Evolutionary conservation across 1,139 yeast species (phyloP), one percentile per base, ranked within the genome.

Genomic region (Lodderomyces oxycetoniae): DNA sequence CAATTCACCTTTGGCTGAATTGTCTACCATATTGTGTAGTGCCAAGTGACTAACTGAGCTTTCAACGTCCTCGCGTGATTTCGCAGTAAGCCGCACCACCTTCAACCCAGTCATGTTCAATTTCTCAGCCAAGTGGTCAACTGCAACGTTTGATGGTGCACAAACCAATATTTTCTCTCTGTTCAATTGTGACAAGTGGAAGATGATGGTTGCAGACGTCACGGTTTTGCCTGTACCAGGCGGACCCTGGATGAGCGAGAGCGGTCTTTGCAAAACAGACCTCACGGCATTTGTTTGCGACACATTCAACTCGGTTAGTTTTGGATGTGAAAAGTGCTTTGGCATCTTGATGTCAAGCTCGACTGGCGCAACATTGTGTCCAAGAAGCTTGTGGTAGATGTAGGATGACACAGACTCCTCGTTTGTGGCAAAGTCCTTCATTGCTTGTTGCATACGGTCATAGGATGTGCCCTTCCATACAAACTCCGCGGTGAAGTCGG

Each of bases 171-270:
- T 77, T 39, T 70, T 68, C 29, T 73, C 71, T 38, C 73, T 52
- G 45, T 75, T 75, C 42, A 79, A 52, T 38, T 74, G 74, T 3
- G 78, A 69, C 41, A 88, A 61, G 49, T 87, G 95, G 49, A 84
- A 83, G 17, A 88, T 76, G 43, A 89, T 85, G 0, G 95, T 81
- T 3, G 96, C 93, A 0, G 96, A 86, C 0, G 95, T 88, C 10
- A 87, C 95, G 1, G 97, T 89, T 55, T 89, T 89, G 53, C 97
- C 97, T 0, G 97, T 89, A 41, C 95, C 95, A 2, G 97, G 97
- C n/a, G 97, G 97, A 13, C 97, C 97, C 57, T 89, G 97, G 45
- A 89, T 88, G 48, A 89, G 69, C 5, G 95, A 77, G 29, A 89
- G 65, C 2, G 96, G 96, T 47, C 79, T 68, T 48, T 73, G 74